A percentile compares a stretch with the other conserved stretches of the same genome.
These are phyloP conservation scores for Oryza longistaminata DNA, from an alignment of 176 grass and related monocot species.

Conservation along the genomic window DNA sequence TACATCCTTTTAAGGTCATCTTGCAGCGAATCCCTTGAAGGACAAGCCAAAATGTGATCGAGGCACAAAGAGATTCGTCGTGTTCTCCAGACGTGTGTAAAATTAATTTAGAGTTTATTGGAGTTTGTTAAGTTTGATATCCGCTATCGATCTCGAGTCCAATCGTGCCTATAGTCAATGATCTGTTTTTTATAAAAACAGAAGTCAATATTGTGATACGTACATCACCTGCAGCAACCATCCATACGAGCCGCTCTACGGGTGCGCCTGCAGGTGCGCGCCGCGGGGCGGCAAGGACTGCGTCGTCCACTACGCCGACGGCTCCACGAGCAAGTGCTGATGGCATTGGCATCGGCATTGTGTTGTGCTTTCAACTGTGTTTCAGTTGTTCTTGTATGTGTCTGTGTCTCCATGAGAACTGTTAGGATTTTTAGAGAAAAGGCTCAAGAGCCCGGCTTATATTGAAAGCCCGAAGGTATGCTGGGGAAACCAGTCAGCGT, in stretches of 20 bases:
- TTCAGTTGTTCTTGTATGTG: too few relatives aligned
- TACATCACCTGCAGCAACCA: constrained; percentile 14
- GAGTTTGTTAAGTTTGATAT: not conserved
- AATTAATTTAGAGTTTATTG: not conserved
- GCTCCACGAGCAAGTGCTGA: not conserved
- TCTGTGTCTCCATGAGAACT: too few relatives aligned
- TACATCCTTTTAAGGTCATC: not conserved
- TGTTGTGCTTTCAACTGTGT: too few relatives aligned
- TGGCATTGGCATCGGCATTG: too few relatives aligned
- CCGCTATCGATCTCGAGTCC: not conserved
- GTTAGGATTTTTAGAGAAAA: too few relatives aligned
- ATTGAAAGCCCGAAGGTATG: too few relatives aligned
- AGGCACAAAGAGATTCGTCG: not conserved
- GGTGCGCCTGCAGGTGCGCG: constrained; percentile 29
- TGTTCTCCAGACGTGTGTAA: not conserved
- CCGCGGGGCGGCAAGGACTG: constrained; percentile 26
- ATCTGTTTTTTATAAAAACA: not conserved
- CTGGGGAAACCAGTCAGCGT: too few relatives aligned
- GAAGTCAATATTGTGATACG: not conserved
- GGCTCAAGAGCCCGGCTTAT: too few relatives aligned
- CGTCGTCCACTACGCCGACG: constrained; percentile 17
- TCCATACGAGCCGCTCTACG: not conserved
- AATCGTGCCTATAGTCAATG: not conserved
- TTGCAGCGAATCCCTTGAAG: not conserved
- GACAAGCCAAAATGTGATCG: not conserved